Conservation (phyloP, 148 eudicot species). For the Silene uniflora region DNA sequence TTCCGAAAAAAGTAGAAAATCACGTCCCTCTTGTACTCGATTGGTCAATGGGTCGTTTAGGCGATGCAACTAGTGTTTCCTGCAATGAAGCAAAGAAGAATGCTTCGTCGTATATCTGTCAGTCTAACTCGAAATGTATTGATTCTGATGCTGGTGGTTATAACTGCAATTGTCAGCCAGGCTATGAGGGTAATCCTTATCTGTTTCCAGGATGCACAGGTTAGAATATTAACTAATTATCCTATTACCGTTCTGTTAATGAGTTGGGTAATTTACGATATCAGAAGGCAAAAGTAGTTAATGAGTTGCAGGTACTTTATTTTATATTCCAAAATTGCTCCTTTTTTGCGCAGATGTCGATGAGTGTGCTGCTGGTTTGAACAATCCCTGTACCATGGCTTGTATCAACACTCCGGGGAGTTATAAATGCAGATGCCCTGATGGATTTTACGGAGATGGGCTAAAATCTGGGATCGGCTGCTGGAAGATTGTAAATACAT, state of each 20-base stretch:
- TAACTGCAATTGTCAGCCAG: constrained; percentile 34
- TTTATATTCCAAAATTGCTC: background rate
- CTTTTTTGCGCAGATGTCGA: constrained; percentile 29
- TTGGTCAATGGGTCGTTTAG: constrained; percentile 18
- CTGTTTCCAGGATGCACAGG: constrained; percentile 38
- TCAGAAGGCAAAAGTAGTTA: background rate
- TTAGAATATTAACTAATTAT: constrained; percentile 2
- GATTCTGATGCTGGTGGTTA: constrained; percentile 36
- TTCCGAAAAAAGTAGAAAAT: background rate
- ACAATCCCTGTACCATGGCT: constrained; percentile 23
- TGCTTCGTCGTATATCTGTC: constrained; percentile 28
- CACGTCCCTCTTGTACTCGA: constrained; percentile 23
- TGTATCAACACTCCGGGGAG: constrained; percentile 34
- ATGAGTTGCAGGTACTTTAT: background rate
- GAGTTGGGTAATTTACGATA: no score
- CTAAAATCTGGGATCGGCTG: constrained; percentile 27
- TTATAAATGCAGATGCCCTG: constrained; percentile 31
- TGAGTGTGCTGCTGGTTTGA: constrained; percentile 28
- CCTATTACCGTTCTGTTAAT: background rate
- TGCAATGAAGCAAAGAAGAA: constrained; percentile 29
- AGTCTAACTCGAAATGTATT: constrained; percentile 32
- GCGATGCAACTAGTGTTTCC: constrained; percentile 11
- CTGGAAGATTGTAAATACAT: background rate
- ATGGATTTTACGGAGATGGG: constrained; percentile 33
- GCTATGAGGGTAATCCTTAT: constrained; percentile 52